Base-by-base conservation (phyloP, 2,329 filamentous ascomycete species). In the Botrytis byssoidea region DNA sequence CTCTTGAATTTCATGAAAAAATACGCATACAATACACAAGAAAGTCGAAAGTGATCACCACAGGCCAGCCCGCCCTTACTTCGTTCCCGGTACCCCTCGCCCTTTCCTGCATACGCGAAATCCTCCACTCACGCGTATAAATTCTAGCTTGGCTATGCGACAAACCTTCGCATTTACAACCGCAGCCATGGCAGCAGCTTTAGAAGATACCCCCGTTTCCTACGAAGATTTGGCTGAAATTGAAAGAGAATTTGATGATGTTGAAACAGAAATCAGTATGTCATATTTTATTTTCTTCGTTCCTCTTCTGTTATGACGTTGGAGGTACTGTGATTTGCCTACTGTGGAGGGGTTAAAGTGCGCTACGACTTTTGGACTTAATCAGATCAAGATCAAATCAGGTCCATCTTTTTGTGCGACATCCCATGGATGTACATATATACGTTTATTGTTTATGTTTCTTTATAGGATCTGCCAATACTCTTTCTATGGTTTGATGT, bases 231-330 rank as follows among this genome's bases (percentile, higher is more conserved):
- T 98, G 77, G 88, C 90, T 74, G 88, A 91, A 73, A 86, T 98
- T 76, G 93, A 97, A 85, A 88, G 90, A 78, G 92, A 97, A 76
- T 97, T 97, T 80, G 91, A 95, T 74, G 89, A 95, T 79, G 90
- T 90, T 51, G 94, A 98, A 83, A 87, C 91, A 51, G 91, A 97
- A 82, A 91, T 96, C 80, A 87, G 94, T 97, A 82, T 25, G 70
- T 73, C 25, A 3, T 6, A 51, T 7, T 16, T 12, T 35, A 3
- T n/a, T 46, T 44, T 35, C 91, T 88, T 71, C 72, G 10, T 67
- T 44, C 40, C 51, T 69, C 29, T 29, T 18, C 22, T 61, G 14
- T 6, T 37, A 32, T 72, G 44, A 68, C 55, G 35, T 66, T 55
- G 59, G 32, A 67, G 71, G 32, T 14, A 20, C 22, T 9, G 7